Base-by-base conservation (phyloP, 495 filamentous ascomycete species). In the Echria macrotheca region DNA sequence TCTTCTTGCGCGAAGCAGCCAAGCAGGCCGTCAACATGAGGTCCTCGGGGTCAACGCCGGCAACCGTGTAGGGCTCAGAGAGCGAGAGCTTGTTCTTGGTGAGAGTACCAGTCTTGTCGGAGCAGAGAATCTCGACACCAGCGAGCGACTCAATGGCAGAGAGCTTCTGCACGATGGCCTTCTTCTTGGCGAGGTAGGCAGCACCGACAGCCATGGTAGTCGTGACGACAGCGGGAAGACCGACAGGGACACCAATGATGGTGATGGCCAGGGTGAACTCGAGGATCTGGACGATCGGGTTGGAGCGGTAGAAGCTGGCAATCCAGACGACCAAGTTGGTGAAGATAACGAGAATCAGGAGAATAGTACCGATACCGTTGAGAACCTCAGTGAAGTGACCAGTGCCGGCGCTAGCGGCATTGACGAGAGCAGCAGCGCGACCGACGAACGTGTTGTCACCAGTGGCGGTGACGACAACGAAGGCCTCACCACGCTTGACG, bases 201-300 rank as follows among this genome's bases (percentile, higher is more conserved):
- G 90, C 90, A 71, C 90, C 90, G 60, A 96, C 90, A 70, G 90
- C 89, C 88, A 96, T 91, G 53, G 90, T 96, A 45, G 90, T 96
- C 49, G 90, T 96, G 51, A 91, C 91, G 63, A 96, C 90, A 50
- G 91, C 90, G 15, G 90, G 90, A 35, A 96, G 86, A 87, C 90
- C 90, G 69, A 96, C 90, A 46, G 90, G 90, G 22, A 96, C 90
- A 79, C 90, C 90, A 52, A 96, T 85, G 57, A 96, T 94, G 56
- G 91, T 83, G 56, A 96, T 83, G 55, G 86, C 87, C 40, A 80
- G 83, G 26, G 89, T 94, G 71, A 87, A 93, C 58, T 87, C 81
- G 46, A 95, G 77, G 52, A 95, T 93, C 15, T 63, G 63, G 45
- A 84, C 77, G 49, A 89, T 91, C 32, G 61, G 61, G 63, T 88